Evolutionary conservation across 495 filamentous ascomycete species (phyloP).

Genomic region (Podospora pseudocomata): DNA sequence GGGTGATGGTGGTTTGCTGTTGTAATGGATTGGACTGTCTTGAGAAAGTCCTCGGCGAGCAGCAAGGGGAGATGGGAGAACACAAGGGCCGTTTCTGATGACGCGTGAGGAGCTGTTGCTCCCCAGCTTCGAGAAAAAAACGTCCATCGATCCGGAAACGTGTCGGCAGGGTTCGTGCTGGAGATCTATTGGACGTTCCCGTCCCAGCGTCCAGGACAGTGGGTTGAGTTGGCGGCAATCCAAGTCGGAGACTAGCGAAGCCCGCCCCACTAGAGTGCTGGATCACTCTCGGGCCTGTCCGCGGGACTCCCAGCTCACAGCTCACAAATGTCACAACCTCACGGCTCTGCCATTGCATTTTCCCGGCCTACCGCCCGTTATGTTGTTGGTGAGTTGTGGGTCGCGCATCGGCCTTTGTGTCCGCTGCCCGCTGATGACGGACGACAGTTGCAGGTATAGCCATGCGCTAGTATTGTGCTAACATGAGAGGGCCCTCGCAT

Average conservation of each 20-base stretch:
- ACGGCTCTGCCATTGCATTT: slow-evolving; percentile 4
- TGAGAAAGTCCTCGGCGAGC: neutral
- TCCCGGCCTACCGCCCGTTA: slow-evolving; percentile 9
- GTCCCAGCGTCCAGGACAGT: slow-evolving; percentile 9
- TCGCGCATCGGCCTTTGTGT: slow-evolving; percentile 1
- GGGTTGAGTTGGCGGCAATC: slow-evolving; percentile 1
- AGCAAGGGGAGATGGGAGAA: neutral
- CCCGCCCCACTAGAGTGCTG: neutral
- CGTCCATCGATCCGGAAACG: neutral
- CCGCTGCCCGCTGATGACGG: neutral
- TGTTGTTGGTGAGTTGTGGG: neutral
- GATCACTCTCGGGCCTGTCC: slow-evolving; percentile 6
- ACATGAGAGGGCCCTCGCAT: slow-evolving; percentile 2
- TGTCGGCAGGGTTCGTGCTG: neutral
- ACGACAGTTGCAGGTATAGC: neutral
- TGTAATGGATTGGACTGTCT: neutral
- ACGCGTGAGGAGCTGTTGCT: neutral
- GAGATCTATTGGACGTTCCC: neutral
- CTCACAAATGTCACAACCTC: neutral
- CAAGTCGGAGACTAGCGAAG: slow-evolving; percentile 9
- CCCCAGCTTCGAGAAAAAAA: slow-evolving; percentile 7
- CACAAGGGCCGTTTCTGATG: neutral
- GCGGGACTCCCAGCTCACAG: slow-evolving; percentile 1
- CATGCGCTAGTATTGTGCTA: neutral
- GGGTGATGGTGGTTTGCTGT: neutral